Evolutionary conservation across 139 green algal genomes (phyloP), one percentile per base, ranked within the genome.

Genomic region (Tetraselmis chui): DNA sequence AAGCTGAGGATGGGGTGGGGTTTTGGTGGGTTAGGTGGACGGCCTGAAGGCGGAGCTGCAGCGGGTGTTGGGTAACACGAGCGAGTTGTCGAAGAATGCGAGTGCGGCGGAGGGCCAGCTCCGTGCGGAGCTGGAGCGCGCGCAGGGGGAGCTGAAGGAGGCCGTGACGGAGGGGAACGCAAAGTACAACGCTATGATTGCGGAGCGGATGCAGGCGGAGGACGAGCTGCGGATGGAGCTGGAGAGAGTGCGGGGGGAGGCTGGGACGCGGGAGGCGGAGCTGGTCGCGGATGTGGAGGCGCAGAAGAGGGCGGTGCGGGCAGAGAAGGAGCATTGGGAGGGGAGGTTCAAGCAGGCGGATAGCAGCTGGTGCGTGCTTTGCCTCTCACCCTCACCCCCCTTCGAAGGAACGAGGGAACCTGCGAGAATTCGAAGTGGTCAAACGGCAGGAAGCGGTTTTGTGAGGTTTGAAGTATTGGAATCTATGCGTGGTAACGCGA

Each of bases 161-260:
- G 85, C 87, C 0, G 87, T 92, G 27, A 82, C 89, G 32, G 31
- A 86, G 59, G 84, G 84, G 76, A 92, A 93, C 80, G 79, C 86
- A 1, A 91, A 88, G 29, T 92, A 92, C 78, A 91, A 92, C 32
- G 78, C 88, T 31, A 91, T 93, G 90, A 87, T 92, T 30, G 84
- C 90, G n/a, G 88, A 92, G 59, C 78, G 77, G 5, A 80, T 87
- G 83, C 80, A 82, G 29, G 80, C 79, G 32, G 83, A 87, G 30
- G 86, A 89, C 78, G 83, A 87, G 28, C 83, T 89, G 0, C 78
- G 29, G 30, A 31, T 80, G 18, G 28, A 86, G 78, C 31, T 88
- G 31, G 31, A 75, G 24, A 29, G 23, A 32, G 29, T 83, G n/a
- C 24, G 18, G 45, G 80, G 26, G 28, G 23, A 83, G 45, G 23